These are phyloP conservation scores for Urochloa ruziziensis DNA, from an alignment of 176 grass and related monocot genomes.

Conservation along the genomic window DNA sequence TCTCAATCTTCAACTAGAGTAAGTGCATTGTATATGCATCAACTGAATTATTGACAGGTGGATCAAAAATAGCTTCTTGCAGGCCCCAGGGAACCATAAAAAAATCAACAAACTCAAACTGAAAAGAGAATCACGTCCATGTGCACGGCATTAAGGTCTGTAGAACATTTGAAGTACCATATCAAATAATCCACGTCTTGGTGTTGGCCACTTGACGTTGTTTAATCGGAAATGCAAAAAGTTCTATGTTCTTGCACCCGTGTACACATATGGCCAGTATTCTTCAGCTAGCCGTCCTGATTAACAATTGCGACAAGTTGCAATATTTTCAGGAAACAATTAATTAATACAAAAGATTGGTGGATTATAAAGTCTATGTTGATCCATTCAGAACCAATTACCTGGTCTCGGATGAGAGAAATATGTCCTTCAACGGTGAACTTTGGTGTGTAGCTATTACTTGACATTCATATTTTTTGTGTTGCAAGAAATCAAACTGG, in stretches of 20 bases:
- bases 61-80: slow-evolving; percentile 1
- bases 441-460: not conserved
- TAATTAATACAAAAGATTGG: not conserved
- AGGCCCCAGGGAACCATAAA: not conserved
- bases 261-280: slow-evolving; percentile 21
- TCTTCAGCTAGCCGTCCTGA: slow-evolving; percentile 7
- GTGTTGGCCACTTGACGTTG: not conserved
- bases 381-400: not conserved
- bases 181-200: slow-evolving; percentile 27
- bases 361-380: not conserved
- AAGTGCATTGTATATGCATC: not conserved
- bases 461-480: not conserved
- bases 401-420: not conserved
- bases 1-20: slow-evolving; percentile 1
- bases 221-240: not conserved
- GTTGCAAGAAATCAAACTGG: not conserved
- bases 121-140: slow-evolving; percentile 30
- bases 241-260: not conserved
- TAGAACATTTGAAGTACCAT: slow-evolving; percentile 14
- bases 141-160: slow-evolving; percentile 35
- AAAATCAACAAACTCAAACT: slow-evolving; percentile 2
- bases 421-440: not conserved
- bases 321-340: not conserved
- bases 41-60: not conserved
- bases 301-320: slow-evolving; percentile 11